Percentiles rank a stretch among this genome's conserved stretches.
These are phyloP conservation scores for Globisporangium uncinulatum DNA, from an alignment of 352 stramenopile species.

Conservation along the genomic window DNA sequence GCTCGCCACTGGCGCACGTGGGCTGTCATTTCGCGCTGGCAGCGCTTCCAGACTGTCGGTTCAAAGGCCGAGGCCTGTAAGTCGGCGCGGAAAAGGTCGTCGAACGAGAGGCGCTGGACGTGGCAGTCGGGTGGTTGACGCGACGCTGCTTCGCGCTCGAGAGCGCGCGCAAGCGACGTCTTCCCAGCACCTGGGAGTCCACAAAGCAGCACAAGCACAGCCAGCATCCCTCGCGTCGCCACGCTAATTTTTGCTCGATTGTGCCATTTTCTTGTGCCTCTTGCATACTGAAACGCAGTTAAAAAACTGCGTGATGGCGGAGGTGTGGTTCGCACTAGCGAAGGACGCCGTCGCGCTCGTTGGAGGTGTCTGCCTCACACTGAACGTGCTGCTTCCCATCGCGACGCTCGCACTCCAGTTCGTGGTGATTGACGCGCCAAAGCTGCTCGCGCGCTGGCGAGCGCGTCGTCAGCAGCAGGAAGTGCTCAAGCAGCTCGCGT, in stretches of 20 bases:
- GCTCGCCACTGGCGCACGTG: conserved; percentile 16
- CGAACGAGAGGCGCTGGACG: conserved; percentile 47
- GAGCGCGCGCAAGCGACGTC: conserved; percentile 35
- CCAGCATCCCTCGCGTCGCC: background rate
- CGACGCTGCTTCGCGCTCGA: background rate
- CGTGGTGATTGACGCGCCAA: conserved; percentile 22
- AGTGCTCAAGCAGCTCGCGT: conserved; percentile 29
- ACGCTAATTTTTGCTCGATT: background rate
- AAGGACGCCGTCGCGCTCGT: conserved; percentile 39
- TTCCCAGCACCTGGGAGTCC: conserved; percentile 67
- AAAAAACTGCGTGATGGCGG: conserved; percentile 1
- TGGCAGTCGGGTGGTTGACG: background rate
- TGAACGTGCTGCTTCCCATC: conserved; percentile 33
- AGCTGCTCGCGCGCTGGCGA: conserved; percentile 34
- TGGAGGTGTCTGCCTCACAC: conserved; percentile 35
- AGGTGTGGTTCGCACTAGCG: conserved; percentile 11
- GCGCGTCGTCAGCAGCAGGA: conserved; percentile 31
- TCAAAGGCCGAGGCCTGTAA: conserved; percentile 24
- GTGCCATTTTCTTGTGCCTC: background rate
- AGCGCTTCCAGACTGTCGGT: conserved; percentile 41
- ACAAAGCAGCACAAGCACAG: conserved; percentile 45
- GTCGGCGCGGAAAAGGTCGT: conserved; percentile 35
- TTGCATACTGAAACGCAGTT: background rate
- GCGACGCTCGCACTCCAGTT: conserved; percentile 24
- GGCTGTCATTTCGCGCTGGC: conserved; percentile 39